Conservation (phyloP, 2,329 filamentous ascomycete species). For the Colletotrichum spinosum region DNA sequence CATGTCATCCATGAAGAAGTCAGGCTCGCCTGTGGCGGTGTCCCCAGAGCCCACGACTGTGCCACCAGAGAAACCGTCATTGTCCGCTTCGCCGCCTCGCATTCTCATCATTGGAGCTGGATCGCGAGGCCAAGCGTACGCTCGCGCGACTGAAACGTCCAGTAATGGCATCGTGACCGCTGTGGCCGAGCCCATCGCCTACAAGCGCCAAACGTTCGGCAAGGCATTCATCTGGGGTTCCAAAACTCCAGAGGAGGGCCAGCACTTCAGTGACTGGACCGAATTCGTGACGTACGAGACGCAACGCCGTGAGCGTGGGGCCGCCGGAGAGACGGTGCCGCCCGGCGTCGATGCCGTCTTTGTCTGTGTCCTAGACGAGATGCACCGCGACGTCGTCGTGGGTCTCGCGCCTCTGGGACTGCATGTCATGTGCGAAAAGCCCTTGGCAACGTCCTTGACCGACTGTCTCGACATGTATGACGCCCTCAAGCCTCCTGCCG, state of each 20-base stretch:
- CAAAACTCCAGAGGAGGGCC: slow-evolving; percentile 63
- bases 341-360: slow-evolving; percentile 72
- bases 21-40: slow-evolving; percentile 27
- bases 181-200: slow-evolving; percentile 83
- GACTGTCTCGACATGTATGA: slow-evolving; percentile 83
- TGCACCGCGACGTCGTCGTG: slow-evolving; percentile 84
- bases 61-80: slow-evolving; percentile 54
- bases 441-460: slow-evolving; percentile 80
- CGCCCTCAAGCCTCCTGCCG: slow-evolving; percentile 56
- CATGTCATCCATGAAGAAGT: slow-evolving; percentile 35
- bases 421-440: slow-evolving; percentile 96
- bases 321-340: slow-evolving; percentile 60
- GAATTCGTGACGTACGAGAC: slow-evolving; percentile 82
- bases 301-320: slow-evolving; percentile 65
- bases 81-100: slow-evolving; percentile 66
- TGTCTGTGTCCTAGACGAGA: slow-evolving; percentile 83
- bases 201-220: slow-evolving; percentile 80
- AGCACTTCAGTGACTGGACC: slow-evolving; percentile 79
- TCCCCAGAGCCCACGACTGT: slow-evolving; percentile 42
- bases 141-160: slow-evolving; percentile 71
- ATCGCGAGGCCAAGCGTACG: slow-evolving; percentile 81
- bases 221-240: slow-evolving; percentile 78
- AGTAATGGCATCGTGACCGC: slow-evolving; percentile 78
- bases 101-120: slow-evolving; percentile 87
- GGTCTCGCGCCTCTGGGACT: slow-evolving; percentile 77